Evolutionary conservation across 2,329 filamentous ascomycete species (phyloP).

Genomic region (Colletotrichum somersetense): DNA sequence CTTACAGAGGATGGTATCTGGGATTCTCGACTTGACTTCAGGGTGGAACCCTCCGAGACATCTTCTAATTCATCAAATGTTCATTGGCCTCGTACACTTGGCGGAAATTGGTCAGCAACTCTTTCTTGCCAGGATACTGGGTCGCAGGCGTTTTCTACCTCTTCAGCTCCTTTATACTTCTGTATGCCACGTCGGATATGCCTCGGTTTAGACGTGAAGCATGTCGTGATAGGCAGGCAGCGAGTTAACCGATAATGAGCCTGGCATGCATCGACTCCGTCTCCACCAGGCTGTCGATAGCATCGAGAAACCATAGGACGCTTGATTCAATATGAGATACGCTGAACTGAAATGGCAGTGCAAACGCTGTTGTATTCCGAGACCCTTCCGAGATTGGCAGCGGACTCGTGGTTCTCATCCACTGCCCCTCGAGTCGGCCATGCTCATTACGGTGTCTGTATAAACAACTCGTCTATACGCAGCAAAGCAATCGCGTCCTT

Average conservation of each 20-base stretch:
- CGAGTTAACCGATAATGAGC: not conserved
- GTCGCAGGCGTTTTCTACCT: not conserved
- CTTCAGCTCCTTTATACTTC: no score
- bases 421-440: not conserved
- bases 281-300: not conserved
- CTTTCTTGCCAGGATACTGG: not conserved
- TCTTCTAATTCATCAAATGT: not conserved
- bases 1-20: not conserved
- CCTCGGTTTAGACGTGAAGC: not conserved
- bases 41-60: not conserved
- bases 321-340: not conserved
- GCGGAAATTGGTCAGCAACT: not conserved
- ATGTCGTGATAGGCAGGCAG: not conserved
- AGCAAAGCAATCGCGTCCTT: not conserved
- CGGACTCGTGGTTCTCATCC: not conserved
- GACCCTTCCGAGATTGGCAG: not conserved
- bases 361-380: not conserved
- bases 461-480: not conserved
- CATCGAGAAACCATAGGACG: not conserved
- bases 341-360: not conserved
- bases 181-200: not conserved
- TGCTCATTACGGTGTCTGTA: no score
- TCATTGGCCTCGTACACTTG: not conserved
- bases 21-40: not conserved
- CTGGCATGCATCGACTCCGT: not conserved